Evolutionary conservation across 225 moss, liverwort and hornwort species (phyloP).

Genomic region (Thuidium tamariscinum): DNA sequence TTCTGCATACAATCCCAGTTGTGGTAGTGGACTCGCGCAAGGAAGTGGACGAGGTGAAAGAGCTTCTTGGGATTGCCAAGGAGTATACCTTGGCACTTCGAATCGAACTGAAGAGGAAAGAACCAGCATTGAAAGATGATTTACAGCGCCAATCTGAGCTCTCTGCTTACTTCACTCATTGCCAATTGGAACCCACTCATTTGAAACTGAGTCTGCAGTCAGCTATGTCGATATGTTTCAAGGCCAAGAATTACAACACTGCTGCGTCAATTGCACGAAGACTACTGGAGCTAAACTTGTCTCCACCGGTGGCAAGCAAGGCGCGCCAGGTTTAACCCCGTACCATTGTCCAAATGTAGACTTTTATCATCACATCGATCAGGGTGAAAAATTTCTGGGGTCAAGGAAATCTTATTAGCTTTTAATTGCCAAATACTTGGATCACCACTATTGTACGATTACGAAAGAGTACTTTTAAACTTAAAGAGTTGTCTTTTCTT

Average conservation of each 20-base stretch:
- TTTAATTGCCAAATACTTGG: not conserved
- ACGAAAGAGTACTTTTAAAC: not conserved
- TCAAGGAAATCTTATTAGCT: not conserved
- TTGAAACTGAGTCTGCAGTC: constrained; percentile 75
- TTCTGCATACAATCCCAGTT: constrained; percentile 75
- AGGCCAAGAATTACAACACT: constrained; percentile 67
- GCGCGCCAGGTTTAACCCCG: constrained; percentile 52
- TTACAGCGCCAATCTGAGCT: constrained; percentile 65
- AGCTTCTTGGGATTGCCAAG: constrained; percentile 89
- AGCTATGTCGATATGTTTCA: constrained; percentile 79
- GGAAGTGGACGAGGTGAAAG: constrained; percentile 96
- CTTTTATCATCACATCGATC: not conserved
- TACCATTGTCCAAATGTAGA: not conserved
- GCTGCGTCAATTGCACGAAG: constrained; percentile 75
- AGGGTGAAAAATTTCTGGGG: not conserved
- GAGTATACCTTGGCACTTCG: constrained; percentile 77
- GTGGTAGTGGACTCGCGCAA: constrained; percentile 82
- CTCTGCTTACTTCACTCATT: constrained; percentile 93
- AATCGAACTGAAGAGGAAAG: constrained; percentile 82
- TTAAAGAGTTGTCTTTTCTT: not conserved
- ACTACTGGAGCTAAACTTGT: constrained; percentile 64
- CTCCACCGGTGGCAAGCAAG: constrained; percentile 48
- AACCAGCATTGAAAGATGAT: constrained; percentile 66
- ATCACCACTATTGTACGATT: not conserved
- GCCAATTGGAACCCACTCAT: constrained; percentile 78